phyloP scores from a whole-genome alignment of 176 grass and related monocot species.

The Zea luxurians region DNA sequence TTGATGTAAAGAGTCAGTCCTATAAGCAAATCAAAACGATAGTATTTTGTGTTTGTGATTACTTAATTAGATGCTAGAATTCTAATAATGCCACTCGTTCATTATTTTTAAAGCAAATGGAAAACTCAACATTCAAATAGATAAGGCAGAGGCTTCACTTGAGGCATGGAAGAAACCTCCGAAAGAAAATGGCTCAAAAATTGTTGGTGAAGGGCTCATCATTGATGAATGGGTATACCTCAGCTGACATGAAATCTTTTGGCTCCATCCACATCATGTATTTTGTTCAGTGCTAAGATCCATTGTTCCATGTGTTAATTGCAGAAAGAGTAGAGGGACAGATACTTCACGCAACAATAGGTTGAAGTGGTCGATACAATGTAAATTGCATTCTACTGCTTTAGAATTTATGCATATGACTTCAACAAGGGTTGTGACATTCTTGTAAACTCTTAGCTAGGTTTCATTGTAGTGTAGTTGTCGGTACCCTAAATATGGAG shows the following conservation, averaged over 20 bases:
- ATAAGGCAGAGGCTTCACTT: slow-evolving; percentile 83
- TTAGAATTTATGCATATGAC: slow-evolving; percentile 15
- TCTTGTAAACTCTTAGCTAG: slow-evolving; percentile 47
- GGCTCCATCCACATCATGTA: neutral
- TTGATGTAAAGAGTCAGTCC: slow-evolving; percentile 61
- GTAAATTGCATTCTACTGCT: slow-evolving; percentile 52
- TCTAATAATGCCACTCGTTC: slow-evolving; percentile 6
- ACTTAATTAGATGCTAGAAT: neutral
- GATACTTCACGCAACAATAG: slow-evolving; percentile 82
- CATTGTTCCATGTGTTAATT: slow-evolving; percentile 7
- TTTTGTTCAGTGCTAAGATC: slow-evolving; percentile 24
- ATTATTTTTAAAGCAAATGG: slow-evolving; percentile 73
- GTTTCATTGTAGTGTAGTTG: slow-evolving; percentile 48
- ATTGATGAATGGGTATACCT: slow-evolving; percentile 93
- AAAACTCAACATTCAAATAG: slow-evolving; percentile 85
- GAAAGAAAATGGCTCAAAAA: slow-evolving; percentile 81
- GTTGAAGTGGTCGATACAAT: slow-evolving; percentile 81
- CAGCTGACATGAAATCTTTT: slow-evolving; percentile 14
- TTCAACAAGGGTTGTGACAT: slow-evolving; percentile 40
- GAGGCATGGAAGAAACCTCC: slow-evolving; percentile 82
- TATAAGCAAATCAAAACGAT: slow-evolving; percentile 49
- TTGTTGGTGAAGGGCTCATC: slow-evolving; percentile 89
- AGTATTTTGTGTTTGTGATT: neutral
- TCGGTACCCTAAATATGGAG: too few species aligned
- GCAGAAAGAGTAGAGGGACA: slow-evolving; percentile 94